phyloP scores from a whole-genome alignment of 352 stramenopile species.

The Phytophthora capsici region DNA sequence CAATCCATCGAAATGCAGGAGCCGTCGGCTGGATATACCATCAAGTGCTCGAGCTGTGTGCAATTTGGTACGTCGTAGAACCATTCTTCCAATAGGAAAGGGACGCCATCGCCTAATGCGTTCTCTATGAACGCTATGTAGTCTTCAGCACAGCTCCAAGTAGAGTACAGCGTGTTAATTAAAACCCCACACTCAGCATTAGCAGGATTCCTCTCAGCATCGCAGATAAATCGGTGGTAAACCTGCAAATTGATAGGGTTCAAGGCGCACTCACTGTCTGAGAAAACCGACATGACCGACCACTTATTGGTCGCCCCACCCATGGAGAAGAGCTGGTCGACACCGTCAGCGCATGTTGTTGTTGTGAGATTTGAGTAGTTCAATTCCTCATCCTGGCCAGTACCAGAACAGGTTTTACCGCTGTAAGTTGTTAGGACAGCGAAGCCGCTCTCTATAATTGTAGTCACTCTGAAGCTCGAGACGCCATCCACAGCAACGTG shows the following conservation, averaged over 20 bases:
- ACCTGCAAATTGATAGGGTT: not conserved
- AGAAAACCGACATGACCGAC: conserved; percentile 11
- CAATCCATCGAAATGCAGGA: conserved; percentile 4
- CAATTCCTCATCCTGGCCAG: not conserved
- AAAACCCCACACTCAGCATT: not conserved
- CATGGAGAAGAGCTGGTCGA: conserved; percentile 1
- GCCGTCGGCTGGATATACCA: conserved; percentile 10
- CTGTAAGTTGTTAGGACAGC: not conserved
- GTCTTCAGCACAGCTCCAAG: not conserved
- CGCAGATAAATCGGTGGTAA: not conserved
- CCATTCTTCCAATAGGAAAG: conserved; percentile 10
- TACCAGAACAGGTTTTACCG: not conserved
- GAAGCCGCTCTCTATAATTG: not conserved
- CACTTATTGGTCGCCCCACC: conserved; percentile 8
- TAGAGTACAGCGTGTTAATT: not conserved
- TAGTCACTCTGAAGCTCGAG: conserved; percentile 3
- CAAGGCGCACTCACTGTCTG: conserved; percentile 1
- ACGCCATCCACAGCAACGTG: conserved; percentile 6
- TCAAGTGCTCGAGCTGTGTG: conserved; percentile 6
- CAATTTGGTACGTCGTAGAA: not conserved
- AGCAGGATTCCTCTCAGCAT: not conserved
- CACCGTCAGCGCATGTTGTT: not conserved
- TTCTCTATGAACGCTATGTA: conserved; percentile 3
- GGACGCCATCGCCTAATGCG: not conserved
- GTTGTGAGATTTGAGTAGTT: conserved; percentile 4